These are phyloP conservation scores for Aspergillus pseudoglaucus DNA, from an alignment of 2,329 filamentous ascomycete genomes.

Conservation along the genomic window DNA sequence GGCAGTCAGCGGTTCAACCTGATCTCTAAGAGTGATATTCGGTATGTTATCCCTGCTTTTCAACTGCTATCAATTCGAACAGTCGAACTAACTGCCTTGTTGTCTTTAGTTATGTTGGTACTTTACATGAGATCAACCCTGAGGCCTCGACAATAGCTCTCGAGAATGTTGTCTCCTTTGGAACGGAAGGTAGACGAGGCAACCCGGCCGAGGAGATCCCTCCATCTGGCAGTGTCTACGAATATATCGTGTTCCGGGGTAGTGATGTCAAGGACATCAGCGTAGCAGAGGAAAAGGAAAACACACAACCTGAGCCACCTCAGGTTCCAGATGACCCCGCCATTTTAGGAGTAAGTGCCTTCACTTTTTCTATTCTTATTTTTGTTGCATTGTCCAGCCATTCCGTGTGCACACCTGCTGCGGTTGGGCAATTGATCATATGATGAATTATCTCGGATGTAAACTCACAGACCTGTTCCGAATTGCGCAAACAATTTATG, in stretches of 20 bases:
- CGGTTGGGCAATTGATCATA: conserved; percentile 22
- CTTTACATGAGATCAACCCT: conserved; percentile 95
- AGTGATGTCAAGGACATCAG: conserved; percentile 97
- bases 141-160: conserved; percentile 94
- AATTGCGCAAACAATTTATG: conserved; percentile 82
- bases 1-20: conserved; percentile 84
- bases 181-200: conserved; percentile 81
- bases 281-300: conserved; percentile 73
- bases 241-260: conserved; percentile 97
- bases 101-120: conserved; percentile 74
- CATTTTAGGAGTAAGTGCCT: conserved; percentile 83
- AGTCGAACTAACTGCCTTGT: conserved; percentile 30
- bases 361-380: background rate
- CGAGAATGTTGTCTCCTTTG: conserved; percentile 90
- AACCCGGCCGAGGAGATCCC: conserved; percentile 75
- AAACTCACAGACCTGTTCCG: conserved; percentile 71
- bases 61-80: conserved; percentile 10
- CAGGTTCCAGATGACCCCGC: conserved; percentile 89
- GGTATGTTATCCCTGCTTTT: conserved; percentile 51
- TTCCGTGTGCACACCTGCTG: background rate
- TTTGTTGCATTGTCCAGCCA: background rate
- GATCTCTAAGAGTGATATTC: conserved; percentile 95
- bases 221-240: conserved; percentile 82
- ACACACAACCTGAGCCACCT: conserved; percentile 67
- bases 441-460: conserved; percentile 97